Conservation (phyloP, 2,329 filamentous ascomycete species). For the Hypoxylon sp. region DNA sequence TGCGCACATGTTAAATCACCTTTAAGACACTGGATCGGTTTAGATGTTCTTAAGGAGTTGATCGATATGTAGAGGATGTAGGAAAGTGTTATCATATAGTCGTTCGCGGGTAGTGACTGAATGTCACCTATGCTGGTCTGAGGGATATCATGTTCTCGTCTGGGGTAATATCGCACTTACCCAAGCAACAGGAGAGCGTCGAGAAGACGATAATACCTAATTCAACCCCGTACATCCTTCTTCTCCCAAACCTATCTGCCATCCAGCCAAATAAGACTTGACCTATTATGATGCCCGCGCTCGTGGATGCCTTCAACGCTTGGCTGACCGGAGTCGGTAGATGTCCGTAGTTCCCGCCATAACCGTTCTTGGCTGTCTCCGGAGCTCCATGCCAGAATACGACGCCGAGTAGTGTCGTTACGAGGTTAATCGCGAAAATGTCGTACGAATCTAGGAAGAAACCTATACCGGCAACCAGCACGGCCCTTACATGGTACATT, state of each 20-base stretch:
- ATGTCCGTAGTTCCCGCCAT: constrained; percentile 64
- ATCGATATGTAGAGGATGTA: not conserved
- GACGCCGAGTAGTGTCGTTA: constrained; percentile 78
- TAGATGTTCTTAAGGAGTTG: not conserved
- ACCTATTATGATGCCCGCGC: constrained; percentile 81
- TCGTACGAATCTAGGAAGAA: constrained; percentile 88
- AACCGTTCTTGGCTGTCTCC: constrained; percentile 58
- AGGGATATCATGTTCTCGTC: too few species aligned
- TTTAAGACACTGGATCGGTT: not conserved
- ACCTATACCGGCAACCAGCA: constrained; percentile 82
- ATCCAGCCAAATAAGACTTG: constrained; percentile 83
- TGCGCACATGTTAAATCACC: constrained; percentile 51
- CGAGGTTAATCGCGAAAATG: constrained; percentile 84
- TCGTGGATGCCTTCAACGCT: constrained; percentile 84
- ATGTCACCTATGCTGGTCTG: not conserved
- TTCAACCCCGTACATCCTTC: constrained; percentile 86
- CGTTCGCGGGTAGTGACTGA: constrained; percentile 63
- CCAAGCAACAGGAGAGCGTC: constrained; percentile 73
- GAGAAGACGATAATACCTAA: constrained; percentile 78
- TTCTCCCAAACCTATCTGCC: constrained; percentile 80
- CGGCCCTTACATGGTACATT: constrained; percentile 80
- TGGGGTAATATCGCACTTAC: constrained; percentile 61
- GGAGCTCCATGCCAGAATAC: constrained; percentile 75
- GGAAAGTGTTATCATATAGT: constrained; percentile 58
- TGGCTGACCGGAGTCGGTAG: constrained; percentile 77